Percentiles rank a stretch among this genome's conserved stretches.
phyloP scores from a whole-genome alignment of 352 stramenopile species.

The Phytopythium mirpurense region DNA sequence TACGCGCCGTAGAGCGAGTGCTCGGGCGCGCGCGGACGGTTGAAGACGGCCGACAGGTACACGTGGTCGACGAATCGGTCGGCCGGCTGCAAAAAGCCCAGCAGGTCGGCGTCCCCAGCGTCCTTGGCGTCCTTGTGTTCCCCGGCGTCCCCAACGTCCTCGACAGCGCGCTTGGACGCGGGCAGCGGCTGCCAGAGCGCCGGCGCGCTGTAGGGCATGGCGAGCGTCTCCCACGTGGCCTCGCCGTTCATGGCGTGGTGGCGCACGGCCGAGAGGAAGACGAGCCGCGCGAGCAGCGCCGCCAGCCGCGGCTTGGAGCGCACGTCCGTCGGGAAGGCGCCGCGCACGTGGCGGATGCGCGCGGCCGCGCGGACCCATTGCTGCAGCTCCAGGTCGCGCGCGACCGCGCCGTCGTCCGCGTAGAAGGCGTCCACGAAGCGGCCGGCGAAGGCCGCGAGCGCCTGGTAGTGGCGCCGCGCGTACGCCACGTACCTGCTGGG shows the following conservation, averaged over 20 bases:
- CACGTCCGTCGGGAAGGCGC: slow-evolving; percentile 5
- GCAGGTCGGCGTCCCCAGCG: slow-evolving; percentile 16
- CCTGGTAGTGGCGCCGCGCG: slow-evolving; percentile 20
- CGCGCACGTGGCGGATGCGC: slow-evolving; percentile 21
- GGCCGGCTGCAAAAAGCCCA: slow-evolving; percentile 18
- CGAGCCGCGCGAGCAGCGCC: slow-evolving; percentile 23
- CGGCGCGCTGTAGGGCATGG: slow-evolving; percentile 33
- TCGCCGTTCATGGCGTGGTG: slow-evolving; percentile 55
- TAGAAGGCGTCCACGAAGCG: slow-evolving; percentile 28
- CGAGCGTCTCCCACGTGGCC: slow-evolving; percentile 32
- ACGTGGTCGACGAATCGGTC: slow-evolving; percentile 20
- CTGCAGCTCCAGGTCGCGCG: slow-evolving; percentile 33
- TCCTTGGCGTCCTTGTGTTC: slow-evolving; percentile 1
- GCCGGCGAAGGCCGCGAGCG: slow-evolving; percentile 20
- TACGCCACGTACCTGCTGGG: slow-evolving; percentile 34
- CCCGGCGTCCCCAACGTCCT: slow-evolving; percentile 10
- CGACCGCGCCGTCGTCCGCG: slow-evolving; percentile 16
- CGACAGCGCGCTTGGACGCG: slow-evolving; percentile 12
- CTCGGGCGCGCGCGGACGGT: slow-evolving; percentile 14
- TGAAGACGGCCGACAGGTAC: slow-evolving; percentile 27
- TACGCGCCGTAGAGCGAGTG: slow-evolving; percentile 23
- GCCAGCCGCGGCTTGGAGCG: slow-evolving; percentile 9
- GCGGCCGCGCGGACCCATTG: slow-evolving; percentile 22
- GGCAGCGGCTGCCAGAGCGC: slow-evolving; percentile 40
- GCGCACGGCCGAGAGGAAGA: slow-evolving; percentile 37